A percentile compares a stretch with the other conserved stretches of the same genome.
Evolutionary conservation across 306 rosid genomes (phyloP).

Genomic region (Castanospermum australe): DNA sequence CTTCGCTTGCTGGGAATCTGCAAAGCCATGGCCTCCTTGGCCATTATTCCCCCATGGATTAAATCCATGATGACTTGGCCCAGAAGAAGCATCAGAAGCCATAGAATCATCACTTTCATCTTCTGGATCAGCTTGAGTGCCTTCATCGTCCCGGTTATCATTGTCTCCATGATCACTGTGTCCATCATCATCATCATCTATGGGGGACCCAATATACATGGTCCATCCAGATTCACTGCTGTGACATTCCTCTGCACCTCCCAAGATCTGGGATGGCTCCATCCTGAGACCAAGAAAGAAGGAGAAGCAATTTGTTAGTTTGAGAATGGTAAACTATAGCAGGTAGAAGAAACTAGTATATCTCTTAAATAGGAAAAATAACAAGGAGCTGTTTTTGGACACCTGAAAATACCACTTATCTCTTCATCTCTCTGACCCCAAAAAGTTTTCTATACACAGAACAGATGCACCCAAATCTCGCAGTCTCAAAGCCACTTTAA

Average conservation of each 20-base stretch:
- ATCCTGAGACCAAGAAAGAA: constrained; percentile 34
- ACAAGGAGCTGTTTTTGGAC: constrained; percentile 26
- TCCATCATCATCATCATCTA: constrained; percentile 33
- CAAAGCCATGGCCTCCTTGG: constrained; percentile 18
- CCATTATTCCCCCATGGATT: constrained; percentile 22
- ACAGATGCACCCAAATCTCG: constrained; percentile 19
- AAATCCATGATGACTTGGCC: constrained; percentile 48
- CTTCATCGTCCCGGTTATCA: background rate
- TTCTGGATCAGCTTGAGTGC: constrained; percentile 17
- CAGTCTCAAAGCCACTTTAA: constrained; percentile 26
- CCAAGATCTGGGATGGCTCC: constrained; percentile 61
- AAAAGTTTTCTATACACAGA: constrained; percentile 9
- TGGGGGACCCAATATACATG: constrained; percentile 80
- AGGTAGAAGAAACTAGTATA: background rate
- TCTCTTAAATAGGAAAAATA: constrained; percentile 25
- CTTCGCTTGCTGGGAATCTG: background rate
- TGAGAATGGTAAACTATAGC: background rate
- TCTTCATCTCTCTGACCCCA: background rate
- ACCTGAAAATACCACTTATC: constrained; percentile 26
- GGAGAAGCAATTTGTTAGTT: background rate
- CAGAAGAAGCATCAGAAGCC: constrained; percentile 99
- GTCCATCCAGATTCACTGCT: constrained; percentile 99
- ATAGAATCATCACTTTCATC: constrained; percentile 90
- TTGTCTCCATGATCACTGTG: constrained; percentile 4
- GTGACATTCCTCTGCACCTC: constrained; percentile 78